Evolutionary conservation across 176 grass and related monocot genomes (phyloP).

Genomic region (Luzula sylvatica): DNA sequence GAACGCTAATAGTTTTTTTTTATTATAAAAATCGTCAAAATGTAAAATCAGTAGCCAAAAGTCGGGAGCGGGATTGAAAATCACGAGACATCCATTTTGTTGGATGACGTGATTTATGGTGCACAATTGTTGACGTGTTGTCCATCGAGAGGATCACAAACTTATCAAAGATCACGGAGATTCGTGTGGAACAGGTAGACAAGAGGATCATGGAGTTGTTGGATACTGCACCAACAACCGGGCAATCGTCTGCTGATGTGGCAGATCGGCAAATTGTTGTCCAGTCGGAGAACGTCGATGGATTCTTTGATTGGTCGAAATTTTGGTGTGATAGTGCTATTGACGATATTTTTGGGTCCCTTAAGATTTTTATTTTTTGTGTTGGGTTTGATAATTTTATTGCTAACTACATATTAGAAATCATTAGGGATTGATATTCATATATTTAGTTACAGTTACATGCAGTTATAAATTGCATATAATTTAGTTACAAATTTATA

Average conservation of each 20-base stretch:
- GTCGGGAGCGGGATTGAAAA: background rate
- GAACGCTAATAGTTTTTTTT: background rate
- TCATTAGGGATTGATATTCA: too few relatives aligned
- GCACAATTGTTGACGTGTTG: background rate
- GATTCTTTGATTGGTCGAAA: too few relatives aligned
- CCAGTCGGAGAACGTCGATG: too few relatives aligned
- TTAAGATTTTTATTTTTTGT: too few relatives aligned
- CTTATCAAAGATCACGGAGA: background rate
- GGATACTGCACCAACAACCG: background rate
- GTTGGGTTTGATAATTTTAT: too few relatives aligned
- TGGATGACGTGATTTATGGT: background rate
- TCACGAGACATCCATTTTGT: background rate
- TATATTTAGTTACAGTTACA: too few relatives aligned
- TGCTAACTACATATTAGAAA: too few relatives aligned
- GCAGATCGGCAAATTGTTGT: too few relatives aligned
- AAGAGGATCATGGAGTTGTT: background rate
- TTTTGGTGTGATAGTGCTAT: too few relatives aligned
- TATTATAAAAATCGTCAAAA: background rate
- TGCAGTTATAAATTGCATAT: too few relatives aligned
- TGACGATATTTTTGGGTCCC: too few relatives aligned
- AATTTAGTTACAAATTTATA: too few relatives aligned
- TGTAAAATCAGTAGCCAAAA: background rate
- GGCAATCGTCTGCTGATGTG: background rate
- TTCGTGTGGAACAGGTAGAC: background rate
- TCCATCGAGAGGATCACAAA: background rate